Conservation (phyloP, 208 protist species). For the Wallacemonas sp. region DNA sequence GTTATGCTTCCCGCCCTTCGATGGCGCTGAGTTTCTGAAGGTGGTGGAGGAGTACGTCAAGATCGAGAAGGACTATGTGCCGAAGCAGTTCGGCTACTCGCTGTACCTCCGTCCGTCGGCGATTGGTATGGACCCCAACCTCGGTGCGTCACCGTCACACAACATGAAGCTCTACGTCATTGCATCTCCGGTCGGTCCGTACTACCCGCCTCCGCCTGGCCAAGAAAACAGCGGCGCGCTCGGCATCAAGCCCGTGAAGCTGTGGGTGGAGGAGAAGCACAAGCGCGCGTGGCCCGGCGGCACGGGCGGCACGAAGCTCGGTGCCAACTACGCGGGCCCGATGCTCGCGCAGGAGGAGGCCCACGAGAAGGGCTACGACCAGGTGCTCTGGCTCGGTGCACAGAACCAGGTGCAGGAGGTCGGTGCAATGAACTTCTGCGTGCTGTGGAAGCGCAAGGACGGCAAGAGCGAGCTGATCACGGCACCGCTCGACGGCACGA, state of each 20-base stretch:
- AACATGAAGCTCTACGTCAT: constrained; percentile 92
- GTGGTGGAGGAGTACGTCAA: constrained; percentile 92
- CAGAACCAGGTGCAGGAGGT: constrained; percentile 96
- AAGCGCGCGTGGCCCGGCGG: constrained; percentile 96
- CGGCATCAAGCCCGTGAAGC: constrained; percentile 86
- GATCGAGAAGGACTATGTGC: constrained; percentile 93
- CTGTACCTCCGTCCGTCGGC: constrained; percentile 98
- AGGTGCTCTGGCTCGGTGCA: constrained; percentile 97
- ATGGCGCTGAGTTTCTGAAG: constrained; percentile 87
- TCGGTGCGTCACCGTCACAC: constrained; percentile 62
- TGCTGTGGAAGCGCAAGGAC: constrained; percentile 83
- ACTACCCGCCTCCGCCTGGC: constrained; percentile 91
- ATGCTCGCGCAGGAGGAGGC: constrained; percentile 89
- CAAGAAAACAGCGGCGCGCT: constrained; percentile 14
- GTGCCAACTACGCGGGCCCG: constrained; percentile 92
- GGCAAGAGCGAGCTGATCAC: constrained; percentile 93
- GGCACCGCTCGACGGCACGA: constrained; percentile 92
- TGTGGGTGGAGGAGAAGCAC: constrained; percentile 90
- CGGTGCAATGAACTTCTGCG: constrained; percentile 97
- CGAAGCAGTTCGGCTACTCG: constrained; percentile 93
- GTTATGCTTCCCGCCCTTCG: constrained; percentile 92
- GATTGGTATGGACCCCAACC: constrained; percentile 86
- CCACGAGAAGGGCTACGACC: constrained; percentile 89
- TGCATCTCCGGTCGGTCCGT: constrained; percentile 96
- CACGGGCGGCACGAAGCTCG: constrained; percentile 92